Conservation (phyloP, 139 green algal species). For the Chlorella sorokiniana region DNA sequence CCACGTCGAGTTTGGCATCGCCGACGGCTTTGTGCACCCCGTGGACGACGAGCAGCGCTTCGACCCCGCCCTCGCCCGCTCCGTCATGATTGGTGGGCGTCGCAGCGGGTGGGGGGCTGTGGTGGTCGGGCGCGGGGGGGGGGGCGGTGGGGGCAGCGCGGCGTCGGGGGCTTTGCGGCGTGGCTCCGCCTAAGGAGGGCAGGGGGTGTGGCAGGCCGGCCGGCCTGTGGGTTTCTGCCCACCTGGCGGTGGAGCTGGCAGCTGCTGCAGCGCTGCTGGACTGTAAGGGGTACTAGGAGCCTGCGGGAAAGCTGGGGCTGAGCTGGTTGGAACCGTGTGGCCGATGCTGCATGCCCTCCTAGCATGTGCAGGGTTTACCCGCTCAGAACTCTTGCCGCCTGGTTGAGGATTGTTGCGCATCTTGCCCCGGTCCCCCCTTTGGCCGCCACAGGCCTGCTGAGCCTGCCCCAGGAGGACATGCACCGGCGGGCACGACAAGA, state of each 20-base stretch:
- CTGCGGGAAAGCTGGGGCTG: no score
- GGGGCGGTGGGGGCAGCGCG: not conserved
- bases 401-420: not conserved
- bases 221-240: no score
- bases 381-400: not conserved
- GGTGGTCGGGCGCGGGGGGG: not conserved
- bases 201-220: no score
- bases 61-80: slow-evolving; percentile 73
- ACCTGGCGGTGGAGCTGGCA: no score
- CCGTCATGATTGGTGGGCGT: slow-evolving; percentile 65
- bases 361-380: not conserved
- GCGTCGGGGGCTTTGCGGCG: no score
- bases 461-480: slow-evolving; percentile 77
- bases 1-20: slow-evolving; percentile 83
- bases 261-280: no score
- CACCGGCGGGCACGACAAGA: slow-evolving; percentile 57
- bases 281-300: no score
- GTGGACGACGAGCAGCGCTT: slow-evolving; percentile 94
- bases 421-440: not conserved
- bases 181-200: no score
- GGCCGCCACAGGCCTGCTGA: slow-evolving; percentile 70
- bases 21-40: slow-evolving; percentile 86
- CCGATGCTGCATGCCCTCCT: no score
- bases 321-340: no score
- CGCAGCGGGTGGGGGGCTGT: not conserved